A percentile compares a stretch with the other conserved stretches of the same genome.
Conservation (phyloP, 2,329 filamentous ascomycete species). For the Cladosporium sp. region DNA sequence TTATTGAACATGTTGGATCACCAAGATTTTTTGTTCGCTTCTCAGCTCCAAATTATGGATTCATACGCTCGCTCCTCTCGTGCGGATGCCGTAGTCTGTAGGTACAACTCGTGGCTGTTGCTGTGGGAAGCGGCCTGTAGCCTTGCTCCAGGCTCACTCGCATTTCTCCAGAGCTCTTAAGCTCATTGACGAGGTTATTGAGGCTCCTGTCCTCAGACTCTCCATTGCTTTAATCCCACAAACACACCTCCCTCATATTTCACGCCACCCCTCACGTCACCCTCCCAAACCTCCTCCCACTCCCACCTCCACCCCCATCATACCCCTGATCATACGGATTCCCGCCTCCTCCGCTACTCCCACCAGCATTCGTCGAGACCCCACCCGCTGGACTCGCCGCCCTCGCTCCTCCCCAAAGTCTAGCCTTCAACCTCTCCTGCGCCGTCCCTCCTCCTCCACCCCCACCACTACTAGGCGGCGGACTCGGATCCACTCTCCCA, state of each 20-base stretch:
- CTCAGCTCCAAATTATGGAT: neutral
- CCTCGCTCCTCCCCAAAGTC: constrained; percentile 60
- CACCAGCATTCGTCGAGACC: neutral
- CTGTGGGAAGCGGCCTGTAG: neutral
- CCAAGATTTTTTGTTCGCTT: neutral
- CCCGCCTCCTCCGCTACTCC: constrained; percentile 9
- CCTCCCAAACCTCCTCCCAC: constrained; percentile 10
- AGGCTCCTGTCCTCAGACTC: neutral
- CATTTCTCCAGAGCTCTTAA: neutral
- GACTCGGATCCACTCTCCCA: constrained; percentile 33
- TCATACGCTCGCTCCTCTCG: neutral
- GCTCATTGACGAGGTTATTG: neutral
- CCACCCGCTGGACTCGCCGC: constrained; percentile 20
- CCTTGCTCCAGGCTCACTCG: neutral
- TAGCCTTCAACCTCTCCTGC: constrained; percentile 79
- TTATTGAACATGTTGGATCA: neutral
- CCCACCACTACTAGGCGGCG: constrained; percentile 43
- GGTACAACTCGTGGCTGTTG: neutral
- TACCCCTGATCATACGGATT: constrained; percentile 24
- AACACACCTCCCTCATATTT: neutral
- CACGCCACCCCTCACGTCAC: constrained; percentile 2
- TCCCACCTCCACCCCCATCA: constrained; percentile 25
- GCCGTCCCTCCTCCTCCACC: constrained; percentile 58
- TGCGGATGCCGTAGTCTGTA: neutral
- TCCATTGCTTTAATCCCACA: neutral